Conservation (phyloP, 805 yeast species). For the Jamesozyma rosinii region DNA sequence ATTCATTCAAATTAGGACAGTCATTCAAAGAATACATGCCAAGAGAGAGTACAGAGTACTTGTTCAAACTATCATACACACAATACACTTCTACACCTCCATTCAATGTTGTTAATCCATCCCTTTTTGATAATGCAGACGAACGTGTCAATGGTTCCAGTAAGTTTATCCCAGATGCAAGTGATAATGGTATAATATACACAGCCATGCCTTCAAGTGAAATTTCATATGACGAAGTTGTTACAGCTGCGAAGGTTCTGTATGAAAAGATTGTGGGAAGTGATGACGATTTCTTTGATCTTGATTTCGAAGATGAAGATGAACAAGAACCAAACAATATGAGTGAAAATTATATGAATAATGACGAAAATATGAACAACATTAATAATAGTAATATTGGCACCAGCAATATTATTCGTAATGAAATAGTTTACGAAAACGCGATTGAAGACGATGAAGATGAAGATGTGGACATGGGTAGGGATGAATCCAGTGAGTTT, state of each 20-base stretch:
- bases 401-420: background rate
- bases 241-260: constrained; percentile 67
- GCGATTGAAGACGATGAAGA: constrained; percentile 26
- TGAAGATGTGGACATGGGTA: constrained; percentile 20
- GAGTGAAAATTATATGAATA: background rate
- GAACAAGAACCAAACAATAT: constrained; percentile 29
- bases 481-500: constrained; percentile 31
- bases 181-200: constrained; percentile 41
- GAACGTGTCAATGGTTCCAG: background rate
- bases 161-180: constrained; percentile 30
- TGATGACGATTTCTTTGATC: constrained; percentile 91
- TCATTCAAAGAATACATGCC: constrained; percentile 80
- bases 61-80: constrained; percentile 53
- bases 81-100: constrained; percentile 51
- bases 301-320: constrained; percentile 93
- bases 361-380: background rate
- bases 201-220: constrained; percentile 73
- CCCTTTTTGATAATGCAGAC: constrained; percentile 31
- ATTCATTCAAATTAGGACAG: constrained; percentile 79
- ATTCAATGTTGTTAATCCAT: constrained; percentile 41
- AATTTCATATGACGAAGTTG: constrained; percentile 82
- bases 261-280: constrained; percentile 80
- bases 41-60: constrained; percentile 53
- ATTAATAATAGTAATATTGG: constrained; percentile 1
- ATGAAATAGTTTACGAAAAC: constrained; percentile 13